These are phyloP conservation scores for Themeda triandra DNA, from an alignment of 176 grass and related monocot genomes.

Conservation along the genomic window DNA sequence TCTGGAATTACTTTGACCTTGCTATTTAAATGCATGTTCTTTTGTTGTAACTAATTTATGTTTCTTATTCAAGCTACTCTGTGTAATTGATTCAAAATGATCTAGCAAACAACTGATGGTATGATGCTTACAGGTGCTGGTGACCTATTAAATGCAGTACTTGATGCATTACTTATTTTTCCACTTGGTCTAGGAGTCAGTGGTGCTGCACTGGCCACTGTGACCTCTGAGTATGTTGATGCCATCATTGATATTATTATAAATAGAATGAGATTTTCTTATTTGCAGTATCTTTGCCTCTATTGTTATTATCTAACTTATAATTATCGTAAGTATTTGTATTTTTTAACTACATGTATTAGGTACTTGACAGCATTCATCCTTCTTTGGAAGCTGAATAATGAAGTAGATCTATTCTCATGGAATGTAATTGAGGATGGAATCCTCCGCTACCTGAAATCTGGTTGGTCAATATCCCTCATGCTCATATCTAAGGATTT, in stretches of 20 bases:
- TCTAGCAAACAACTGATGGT: background rate
- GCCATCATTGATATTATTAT: constrained; percentile 19
- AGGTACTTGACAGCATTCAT: constrained; percentile 83
- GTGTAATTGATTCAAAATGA: too few relatives aligned
- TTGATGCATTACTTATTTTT: constrained; percentile 83
- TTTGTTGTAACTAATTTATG: too few relatives aligned
- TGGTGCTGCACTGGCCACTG: constrained; percentile 86
- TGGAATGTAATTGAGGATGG: constrained; percentile 42
- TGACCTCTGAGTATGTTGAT: constrained; percentile 84
- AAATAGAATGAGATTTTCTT: constrained; percentile 29
- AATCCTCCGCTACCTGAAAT: constrained; percentile 77
- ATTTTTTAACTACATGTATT: constrained; percentile 17
- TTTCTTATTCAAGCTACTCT: too few relatives aligned
- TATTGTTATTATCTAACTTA: background rate
- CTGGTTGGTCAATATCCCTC: constrained; percentile 48
- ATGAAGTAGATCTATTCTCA: constrained; percentile 62
- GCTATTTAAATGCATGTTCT: too few relatives aligned
- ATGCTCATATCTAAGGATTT: constrained; percentile 2
- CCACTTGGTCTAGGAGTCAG: constrained; percentile 83
- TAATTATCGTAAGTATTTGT: background rate
- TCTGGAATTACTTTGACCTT: background rate
- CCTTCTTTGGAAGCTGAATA: constrained; percentile 86
- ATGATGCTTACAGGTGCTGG: constrained; percentile 61
- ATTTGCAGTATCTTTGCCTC: constrained; percentile 23
- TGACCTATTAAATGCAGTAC: constrained; percentile 72